Conservation (phyloP, 2,329 filamentous ascomycete species). For the Pseudogymnoascus sp. region DNA sequence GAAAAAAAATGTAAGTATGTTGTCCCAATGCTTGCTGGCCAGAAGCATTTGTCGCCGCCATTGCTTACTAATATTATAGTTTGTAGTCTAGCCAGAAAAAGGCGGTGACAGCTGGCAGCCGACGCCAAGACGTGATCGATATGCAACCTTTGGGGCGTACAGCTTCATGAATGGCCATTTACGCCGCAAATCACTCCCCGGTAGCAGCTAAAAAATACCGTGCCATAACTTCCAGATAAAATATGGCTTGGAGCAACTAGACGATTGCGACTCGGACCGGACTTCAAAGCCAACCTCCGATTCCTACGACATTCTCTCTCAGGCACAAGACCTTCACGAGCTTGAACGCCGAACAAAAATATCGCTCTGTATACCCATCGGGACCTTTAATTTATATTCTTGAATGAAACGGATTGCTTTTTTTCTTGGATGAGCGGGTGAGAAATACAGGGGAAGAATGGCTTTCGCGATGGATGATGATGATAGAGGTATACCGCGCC, state of each 20-base stretch:
- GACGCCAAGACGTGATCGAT: neutral
- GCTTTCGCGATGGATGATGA: conserved; percentile 27
- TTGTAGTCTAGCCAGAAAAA: neutral
- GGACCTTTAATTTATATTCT: neutral
- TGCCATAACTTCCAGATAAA: neutral
- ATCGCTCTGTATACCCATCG: neutral
- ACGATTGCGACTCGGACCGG: neutral
- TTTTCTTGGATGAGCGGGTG: conserved; percentile 2
- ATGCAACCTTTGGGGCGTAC: conserved; percentile 6
- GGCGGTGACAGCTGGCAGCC: neutral
- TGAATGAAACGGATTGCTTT: neutral
- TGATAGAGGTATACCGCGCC: conserved; percentile 22
- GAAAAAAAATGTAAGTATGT: too few relatives aligned
- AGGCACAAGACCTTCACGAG: neutral
- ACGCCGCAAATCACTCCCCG: neutral
- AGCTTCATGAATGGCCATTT: neutral
- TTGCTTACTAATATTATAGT: neutral
- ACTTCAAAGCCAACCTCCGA: neutral
- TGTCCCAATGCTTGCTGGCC: too few relatives aligned
- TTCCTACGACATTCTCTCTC: neutral
- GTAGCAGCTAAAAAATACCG: neutral
- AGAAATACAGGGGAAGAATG: conserved; percentile 5
- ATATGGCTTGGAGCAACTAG: neutral
- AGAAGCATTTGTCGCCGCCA: neutral
- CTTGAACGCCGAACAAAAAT: neutral